Base-by-base conservation (phyloP, 805 yeast species). In the Kodamaea hsintzibuensis region DNA sequence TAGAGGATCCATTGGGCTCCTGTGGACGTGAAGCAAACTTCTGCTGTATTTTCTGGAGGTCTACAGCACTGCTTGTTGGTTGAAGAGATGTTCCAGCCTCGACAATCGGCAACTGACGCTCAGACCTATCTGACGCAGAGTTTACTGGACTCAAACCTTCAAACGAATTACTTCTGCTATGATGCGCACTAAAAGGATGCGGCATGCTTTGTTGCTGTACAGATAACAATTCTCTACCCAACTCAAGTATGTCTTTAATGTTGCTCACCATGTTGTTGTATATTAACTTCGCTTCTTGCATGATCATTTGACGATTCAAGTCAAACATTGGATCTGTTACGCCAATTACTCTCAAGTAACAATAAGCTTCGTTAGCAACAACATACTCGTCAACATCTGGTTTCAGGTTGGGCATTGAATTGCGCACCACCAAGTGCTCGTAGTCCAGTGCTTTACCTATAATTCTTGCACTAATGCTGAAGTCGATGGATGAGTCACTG, bases 401-500 rank as follows among this genome's bases (percentile, higher is more conserved):
- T 27, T 54, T 57, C 33, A 55, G 35, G 45, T 53, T 51, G 10
- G 64, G 61, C 30, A 54, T 42, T 0, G 63, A 54, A 42, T 51
- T 53, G 19, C 57, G 51, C 38, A 52, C 47, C 12, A 64, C 55
- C 38, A 66, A 39, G 10, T 53, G 53, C 22, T 62, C 60, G 57
- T 67, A 69, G 35, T 69, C 69, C 5, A 70, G 64, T 1, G 76
- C 73, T 42, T 62, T 67, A 6, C 77, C 77, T 33, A 74, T 71
- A 35, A 74, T 61, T 43, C 77, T 60, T 4, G 74, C 76, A 60
- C 68, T 62, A 1, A 74, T 67, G 19, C 70, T 62, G 55, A 72
- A 74, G 49, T 66, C 62, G 3, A 73, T 62, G 1, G 70, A 63
- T 8, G 71, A 58, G 51, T 67, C 70, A 2, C 57, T 33, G 52